These are phyloP conservation scores for Phytophthora hybrid DNA, from an alignment of 352 stramenopile genomes.

Conservation along the genomic window DNA sequence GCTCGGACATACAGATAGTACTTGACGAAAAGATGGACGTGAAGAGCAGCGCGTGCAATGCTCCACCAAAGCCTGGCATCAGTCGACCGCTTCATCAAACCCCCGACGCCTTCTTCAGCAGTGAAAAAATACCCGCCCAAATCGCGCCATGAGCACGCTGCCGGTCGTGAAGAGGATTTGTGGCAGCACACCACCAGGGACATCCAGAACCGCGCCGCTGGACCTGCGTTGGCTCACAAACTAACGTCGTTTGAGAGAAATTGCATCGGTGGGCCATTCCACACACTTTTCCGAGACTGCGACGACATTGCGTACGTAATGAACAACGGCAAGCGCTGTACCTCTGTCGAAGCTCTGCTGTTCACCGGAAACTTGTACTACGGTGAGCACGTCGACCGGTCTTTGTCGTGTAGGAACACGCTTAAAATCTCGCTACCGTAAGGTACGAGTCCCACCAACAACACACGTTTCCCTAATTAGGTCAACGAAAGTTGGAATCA, in stretches of 20 bases:
- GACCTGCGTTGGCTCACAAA: neutral
- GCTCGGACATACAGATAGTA: constrained; percentile 53
- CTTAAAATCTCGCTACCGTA: no score
- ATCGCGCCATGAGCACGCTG: constrained; percentile 88
- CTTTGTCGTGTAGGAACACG: no score
- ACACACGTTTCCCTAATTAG: no score
- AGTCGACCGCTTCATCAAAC: constrained; percentile 93
- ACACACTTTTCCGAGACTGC: neutral
- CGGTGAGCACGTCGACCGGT: neutral
- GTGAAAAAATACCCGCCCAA: constrained; percentile 93
- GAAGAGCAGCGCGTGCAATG: constrained; percentile 94
- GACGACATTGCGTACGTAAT: neutral
- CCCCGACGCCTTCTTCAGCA: constrained; percentile 93
- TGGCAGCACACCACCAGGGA: constrained; percentile 61
- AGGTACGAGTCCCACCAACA: no score
- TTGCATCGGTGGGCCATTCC: neutral
- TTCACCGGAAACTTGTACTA: neutral
- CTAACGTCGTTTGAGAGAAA: neutral
- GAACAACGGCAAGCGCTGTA: neutral
- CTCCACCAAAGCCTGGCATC: constrained; percentile 93
- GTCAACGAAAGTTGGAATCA: no score
- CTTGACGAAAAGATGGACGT: constrained; percentile 60
- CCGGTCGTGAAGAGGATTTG: constrained; percentile 79
- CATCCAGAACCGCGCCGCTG: constrained; percentile 34
- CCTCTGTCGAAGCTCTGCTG: neutral